A percentile compares a stretch with the other conserved stretches of the same genome.
Evolutionary conservation across 176 grass and related monocot genomes (phyloP).

Genomic region (Hyparrhenia diplandra): DNA sequence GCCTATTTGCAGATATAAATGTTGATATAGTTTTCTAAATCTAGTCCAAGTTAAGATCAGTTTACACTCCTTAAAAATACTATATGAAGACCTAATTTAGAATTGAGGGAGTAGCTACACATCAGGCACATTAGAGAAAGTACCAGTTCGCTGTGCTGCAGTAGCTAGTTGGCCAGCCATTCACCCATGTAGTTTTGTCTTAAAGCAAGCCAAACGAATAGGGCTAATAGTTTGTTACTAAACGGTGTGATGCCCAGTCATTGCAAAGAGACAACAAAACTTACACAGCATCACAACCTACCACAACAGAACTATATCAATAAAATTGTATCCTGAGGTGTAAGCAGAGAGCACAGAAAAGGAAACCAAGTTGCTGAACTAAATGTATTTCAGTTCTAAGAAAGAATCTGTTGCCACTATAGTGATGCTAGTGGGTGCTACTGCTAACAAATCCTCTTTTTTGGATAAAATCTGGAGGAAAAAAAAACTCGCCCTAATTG

Average conservation of each 20-base stretch:
- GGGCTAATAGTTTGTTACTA: not conserved
- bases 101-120: too few species aligned
- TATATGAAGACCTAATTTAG: too few species aligned
- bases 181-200: too few species aligned
- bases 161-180: too few species aligned
- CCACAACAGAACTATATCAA: not conserved
- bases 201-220: too few species aligned
- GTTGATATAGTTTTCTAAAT: too few species aligned
- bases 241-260: not conserved
- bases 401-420: not conserved
- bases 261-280: conserved; percentile 15
- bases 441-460: not conserved
- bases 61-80: too few species aligned
- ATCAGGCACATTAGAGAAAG: too few species aligned
- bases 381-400: not conserved
- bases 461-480: not conserved
- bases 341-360: not conserved
- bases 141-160: too few species aligned
- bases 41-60: too few species aligned
- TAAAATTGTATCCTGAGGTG: not conserved
- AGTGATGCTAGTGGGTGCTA: not conserved
- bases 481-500: not conserved
- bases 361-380: not conserved
- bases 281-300: conserved; percentile 8
- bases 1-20: too few species aligned